These are phyloP conservation scores for Aschersonia sp. DNA, from an alignment of 2,329 filamentous ascomycete species.

Conservation along the genomic window DNA sequence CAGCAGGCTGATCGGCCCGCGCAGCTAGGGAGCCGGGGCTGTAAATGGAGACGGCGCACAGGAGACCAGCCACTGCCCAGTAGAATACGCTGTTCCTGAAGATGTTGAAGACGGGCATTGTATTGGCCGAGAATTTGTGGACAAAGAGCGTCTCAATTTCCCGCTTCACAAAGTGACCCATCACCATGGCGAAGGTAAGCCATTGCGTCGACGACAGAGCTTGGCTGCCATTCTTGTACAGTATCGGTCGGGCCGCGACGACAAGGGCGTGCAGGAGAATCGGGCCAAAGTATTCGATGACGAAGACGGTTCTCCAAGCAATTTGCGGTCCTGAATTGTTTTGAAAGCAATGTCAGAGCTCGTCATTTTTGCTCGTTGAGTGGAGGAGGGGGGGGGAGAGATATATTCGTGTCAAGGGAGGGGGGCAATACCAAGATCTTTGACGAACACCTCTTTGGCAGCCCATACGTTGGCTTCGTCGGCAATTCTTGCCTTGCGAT, in stretches of 20 bases:
- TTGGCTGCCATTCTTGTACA: conserved; percentile 28
- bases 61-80: conserved; percentile 70
- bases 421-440: conserved; percentile 62
- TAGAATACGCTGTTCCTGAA: conserved; percentile 94
- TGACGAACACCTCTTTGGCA: conserved; percentile 58
- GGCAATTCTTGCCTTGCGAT: conserved; percentile 39
- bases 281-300: conserved; percentile 90
- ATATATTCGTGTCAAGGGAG: neutral
- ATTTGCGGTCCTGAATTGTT: conserved; percentile 60
- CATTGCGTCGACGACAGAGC: conserved; percentile 54
- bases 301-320: conserved; percentile 83
- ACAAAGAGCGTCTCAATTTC: conserved; percentile 90
- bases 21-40: conserved; percentile 57
- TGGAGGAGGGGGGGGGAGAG: neutral
- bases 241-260: conserved; percentile 56
- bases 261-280: conserved; percentile 72
- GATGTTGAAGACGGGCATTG: conserved; percentile 84
- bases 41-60: conserved; percentile 79
- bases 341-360: neutral
- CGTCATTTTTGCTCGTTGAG: neutral
- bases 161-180: conserved; percentile 83
- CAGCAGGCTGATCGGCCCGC: conserved; percentile 24
- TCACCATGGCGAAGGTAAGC: conserved; percentile 59
- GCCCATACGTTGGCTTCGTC: conserved; percentile 33
- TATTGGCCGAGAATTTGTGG: conserved; percentile 87